Percentiles rank a stretch among this genome's conserved stretches.
These are phyloP conservation scores for Fraxinus ornus DNA, from an alignment of 305 asterid species.

Conservation along the genomic window DNA sequence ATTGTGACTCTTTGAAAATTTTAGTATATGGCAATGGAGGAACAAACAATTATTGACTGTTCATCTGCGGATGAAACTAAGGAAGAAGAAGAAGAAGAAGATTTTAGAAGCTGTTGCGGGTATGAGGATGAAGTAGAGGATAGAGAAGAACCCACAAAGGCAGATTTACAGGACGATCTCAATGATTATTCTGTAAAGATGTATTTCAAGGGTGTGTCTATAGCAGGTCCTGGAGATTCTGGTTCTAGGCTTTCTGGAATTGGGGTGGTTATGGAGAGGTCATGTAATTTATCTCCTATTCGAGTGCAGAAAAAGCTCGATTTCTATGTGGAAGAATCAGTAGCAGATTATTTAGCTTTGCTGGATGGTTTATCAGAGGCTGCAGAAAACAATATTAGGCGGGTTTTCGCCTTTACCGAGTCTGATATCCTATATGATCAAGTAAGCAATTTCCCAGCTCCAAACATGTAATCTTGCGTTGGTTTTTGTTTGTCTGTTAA, in stretches of 20 bases:
- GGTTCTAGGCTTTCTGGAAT: slow-evolving; percentile 73
- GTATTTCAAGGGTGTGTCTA: slow-evolving; percentile 81
- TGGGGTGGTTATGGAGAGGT: slow-evolving; percentile 76
- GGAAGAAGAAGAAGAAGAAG: slow-evolving; percentile 54
- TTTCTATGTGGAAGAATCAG: slow-evolving; percentile 66
- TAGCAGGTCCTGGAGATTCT: slow-evolving; percentile 59
- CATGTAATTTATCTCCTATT: slow-evolving; percentile 34
- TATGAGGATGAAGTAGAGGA: slow-evolving; percentile 66
- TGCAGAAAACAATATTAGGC: slow-evolving; percentile 40
- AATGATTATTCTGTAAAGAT: slow-evolving; percentile 49
- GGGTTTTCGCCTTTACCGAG: slow-evolving; percentile 65
- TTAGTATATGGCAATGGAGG: slow-evolving; percentile 34
- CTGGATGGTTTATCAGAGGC: slow-evolving; percentile 82
- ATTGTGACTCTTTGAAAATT: slow-evolving; percentile 15
- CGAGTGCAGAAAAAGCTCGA: slow-evolving; percentile 89
- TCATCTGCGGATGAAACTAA: slow-evolving; percentile 26
- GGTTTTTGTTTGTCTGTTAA: background rate
- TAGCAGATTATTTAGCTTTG: slow-evolving; percentile 84
- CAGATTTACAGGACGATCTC: slow-evolving; percentile 27
- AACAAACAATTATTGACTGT: slow-evolving; percentile 27
- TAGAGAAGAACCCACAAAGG: slow-evolving; percentile 36
- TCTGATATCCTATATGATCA: slow-evolving; percentile 60
- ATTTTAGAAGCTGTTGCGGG: slow-evolving; percentile 84
- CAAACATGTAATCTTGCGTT: background rate
- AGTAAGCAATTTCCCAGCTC: slow-evolving; percentile 39